Evolutionary conservation across 2,329 filamentous ascomycete species (phyloP), one percentile per base, ranked within the genome.

Genomic region (Curvularia lunata): DNA sequence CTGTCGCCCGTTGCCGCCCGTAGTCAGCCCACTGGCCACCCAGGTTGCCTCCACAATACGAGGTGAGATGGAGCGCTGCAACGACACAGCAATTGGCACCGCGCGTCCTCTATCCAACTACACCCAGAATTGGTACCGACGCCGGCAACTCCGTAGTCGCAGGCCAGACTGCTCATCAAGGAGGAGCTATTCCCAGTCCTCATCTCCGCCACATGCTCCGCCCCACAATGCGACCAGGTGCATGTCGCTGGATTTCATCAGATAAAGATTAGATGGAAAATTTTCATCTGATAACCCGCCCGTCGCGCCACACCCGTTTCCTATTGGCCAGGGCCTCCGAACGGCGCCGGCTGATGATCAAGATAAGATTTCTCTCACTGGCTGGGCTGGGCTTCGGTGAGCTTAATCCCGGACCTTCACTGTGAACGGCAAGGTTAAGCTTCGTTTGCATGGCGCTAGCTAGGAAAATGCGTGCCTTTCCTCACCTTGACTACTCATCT

Each of bases 241-340:
- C 48, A 43, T 32, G 53, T 54, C 28, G 51, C 27, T 16, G 12
- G 53, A 67, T 66, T 63, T 48, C 58, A 69, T 68, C 67, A 63
- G 67, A 69, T 69, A 65, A 69, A 62, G 61, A 69, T 69, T 65
- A 66, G 66, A 68, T 68, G 48, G 58, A 67, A 65, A 63, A 58
- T 63, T 68, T 64, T 59, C 65, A 69, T 69, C 67, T 68, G 67
- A 68, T 69, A 67, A 68, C 57, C 30, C 38, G 23, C 45, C 41
- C 42, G 28, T 25, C 51, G 45, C 49, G 53, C 54, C 52, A 62
- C 43, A 40, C 8, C 10, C 1, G 4, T 10, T 19, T 30, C 4
- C 51, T 18, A 69, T 68, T 67, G 59, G 67, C 27, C 27, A 8
- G 23, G 9, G 40, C 21, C 53, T 56, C 59, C 64, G 52, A 55